Conservation (phyloP, 2,329 filamentous ascomycete species). For the Stagonosporopsis vannaccii region DNA sequence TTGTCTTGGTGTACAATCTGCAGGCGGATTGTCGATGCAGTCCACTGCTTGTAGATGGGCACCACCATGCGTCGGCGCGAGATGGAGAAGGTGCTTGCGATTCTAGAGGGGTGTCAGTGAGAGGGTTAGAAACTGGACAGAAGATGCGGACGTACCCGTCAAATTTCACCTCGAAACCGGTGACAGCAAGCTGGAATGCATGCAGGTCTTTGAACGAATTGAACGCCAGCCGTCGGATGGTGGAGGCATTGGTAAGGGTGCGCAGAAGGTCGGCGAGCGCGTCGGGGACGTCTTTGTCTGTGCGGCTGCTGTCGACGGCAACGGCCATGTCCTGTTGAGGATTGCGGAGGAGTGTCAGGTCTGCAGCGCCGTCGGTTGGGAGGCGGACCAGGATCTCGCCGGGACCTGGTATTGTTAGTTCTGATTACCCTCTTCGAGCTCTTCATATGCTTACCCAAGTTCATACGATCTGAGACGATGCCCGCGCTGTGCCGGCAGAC, state of each 20-base stretch:
- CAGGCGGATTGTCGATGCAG: constrained; percentile 78
- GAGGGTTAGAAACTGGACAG: not conserved
- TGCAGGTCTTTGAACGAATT: constrained; percentile 67
- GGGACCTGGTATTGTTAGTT: constrained; percentile 35
- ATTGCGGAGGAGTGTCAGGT: constrained; percentile 61
- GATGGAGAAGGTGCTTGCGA: constrained; percentile 79
- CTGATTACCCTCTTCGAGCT: not conserved
- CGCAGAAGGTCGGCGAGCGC: constrained; percentile 71
- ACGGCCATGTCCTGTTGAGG: constrained; percentile 80
- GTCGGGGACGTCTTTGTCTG: constrained; percentile 57
- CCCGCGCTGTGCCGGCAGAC: constrained; percentile 78
- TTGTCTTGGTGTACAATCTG: constrained; percentile 81
- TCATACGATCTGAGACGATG: constrained; percentile 82
- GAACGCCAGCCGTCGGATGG: constrained; percentile 71
- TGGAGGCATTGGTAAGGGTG: constrained; percentile 63
- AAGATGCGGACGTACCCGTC: constrained; percentile 37
- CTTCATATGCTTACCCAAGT: constrained; percentile 65
- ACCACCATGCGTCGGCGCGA: constrained; percentile 87
- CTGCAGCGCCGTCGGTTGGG: constrained; percentile 48
- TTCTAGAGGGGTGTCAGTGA: constrained; percentile 36
- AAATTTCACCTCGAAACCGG: constrained; percentile 73
- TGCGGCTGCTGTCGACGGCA: constrained; percentile 63
- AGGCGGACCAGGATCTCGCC: constrained; percentile 57
- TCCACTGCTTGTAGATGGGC: constrained; percentile 94
- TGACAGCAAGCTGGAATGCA: constrained; percentile 78